Base-by-base conservation (phyloP, 1,139 yeast genomes). In the Blastobotrys ciferrii region DNA sequence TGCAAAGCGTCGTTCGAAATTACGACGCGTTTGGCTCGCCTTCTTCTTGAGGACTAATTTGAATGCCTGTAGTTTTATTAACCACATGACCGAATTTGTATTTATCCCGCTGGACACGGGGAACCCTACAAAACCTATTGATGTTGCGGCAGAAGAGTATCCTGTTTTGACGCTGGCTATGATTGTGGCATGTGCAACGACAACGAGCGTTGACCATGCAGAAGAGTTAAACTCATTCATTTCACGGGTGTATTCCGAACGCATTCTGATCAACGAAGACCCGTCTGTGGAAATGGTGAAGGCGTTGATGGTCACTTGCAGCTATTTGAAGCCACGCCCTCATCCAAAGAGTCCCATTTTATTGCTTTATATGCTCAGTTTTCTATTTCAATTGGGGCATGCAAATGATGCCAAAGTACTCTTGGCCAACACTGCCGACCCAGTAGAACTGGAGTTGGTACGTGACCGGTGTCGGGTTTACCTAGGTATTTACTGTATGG, bases 141-240 rank as follows among this genome's bases (percentile, higher is more conserved):
- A 75, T 6, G 66, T 66, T 58, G 56, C 76, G 32, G 52, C 71
- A 20, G 70, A 71, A 31, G 61, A 72, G 46, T 69, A 69, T 39
- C 82, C 83, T 0, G 52, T 77, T 23, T 58, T 77, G 7, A 60
- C 78, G 12, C 56, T 75, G n/a, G 70, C 77, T 1, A 73, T 76
- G 54, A 68, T 78, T 14, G 71, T 75, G 4, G 80, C 74, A 6
- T 75, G 81, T 2, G 72, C 78, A 15, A 62, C 76, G 40, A 74
- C 76, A 54, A 72, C 74, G 45, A 75, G 53, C 6, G 36, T 46
- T 2, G 56, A 55, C 3, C 58, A 76, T 46, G 75, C 74, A 54
- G 70, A 68, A 46, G 62, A 74, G 45, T 58, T 79, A 14, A 59
- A 70, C 25, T 72, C 71, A 51, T 77, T 77, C 59, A 55, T 79